Conservation (phyloP, 169 alveolate species). For the Plasmodium sp. region DNA sequence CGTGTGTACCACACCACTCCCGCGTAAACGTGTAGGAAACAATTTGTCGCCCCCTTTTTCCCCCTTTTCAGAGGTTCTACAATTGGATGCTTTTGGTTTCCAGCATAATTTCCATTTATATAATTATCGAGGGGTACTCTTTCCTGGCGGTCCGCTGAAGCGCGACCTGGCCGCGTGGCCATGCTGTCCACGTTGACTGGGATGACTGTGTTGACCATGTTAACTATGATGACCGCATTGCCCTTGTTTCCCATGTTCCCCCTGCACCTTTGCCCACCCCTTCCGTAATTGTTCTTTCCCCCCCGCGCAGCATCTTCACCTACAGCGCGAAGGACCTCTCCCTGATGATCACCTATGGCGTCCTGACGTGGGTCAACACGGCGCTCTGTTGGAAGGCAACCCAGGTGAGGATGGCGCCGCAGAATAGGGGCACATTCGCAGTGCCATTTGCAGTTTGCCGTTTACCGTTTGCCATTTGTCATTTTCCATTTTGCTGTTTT, state of each 20-base stretch:
- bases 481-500: background rate
- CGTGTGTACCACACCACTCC: background rate
- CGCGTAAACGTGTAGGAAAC: background rate
- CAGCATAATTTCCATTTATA: constrained; percentile 40
- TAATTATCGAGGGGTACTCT: constrained; percentile 33
- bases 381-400: constrained; percentile 48
- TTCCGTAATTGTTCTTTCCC: background rate
- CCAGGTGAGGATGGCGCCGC: constrained; percentile 8
- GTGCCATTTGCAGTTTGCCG: background rate
- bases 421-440: background rate
- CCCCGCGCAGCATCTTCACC: constrained; percentile 18
- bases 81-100: constrained; percentile 69
- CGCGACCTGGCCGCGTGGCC: background rate
- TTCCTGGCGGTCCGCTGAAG: background rate
- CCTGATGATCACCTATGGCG: constrained; percentile 11
- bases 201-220: background rate
- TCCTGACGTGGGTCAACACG: constrained; percentile 13
- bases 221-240: too few species aligned
- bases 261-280: background rate
- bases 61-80: constrained; percentile 38
- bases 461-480: background rate
- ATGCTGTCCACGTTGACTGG: background rate
- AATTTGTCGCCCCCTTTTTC: background rate
- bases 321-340: background rate
- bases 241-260: background rate